phyloP scores from a whole-genome alignment of 164 flowering plant species.

The Buxus sempervirens region DNA sequence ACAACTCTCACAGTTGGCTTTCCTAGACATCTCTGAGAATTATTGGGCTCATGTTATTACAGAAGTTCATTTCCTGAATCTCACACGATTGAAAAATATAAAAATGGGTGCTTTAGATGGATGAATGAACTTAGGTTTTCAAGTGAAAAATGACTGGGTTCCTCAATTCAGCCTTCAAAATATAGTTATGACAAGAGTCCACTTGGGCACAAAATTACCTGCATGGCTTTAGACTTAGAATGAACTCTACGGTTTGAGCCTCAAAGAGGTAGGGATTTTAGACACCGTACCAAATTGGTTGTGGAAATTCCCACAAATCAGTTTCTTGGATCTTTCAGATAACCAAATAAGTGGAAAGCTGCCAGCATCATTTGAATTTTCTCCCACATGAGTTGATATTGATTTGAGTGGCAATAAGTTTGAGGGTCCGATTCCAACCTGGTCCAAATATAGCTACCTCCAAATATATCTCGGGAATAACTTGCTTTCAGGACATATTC shows the following conservation, averaged over 20 bases:
- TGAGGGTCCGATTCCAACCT: no score
- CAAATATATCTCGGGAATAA: neutral
- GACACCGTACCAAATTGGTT: slow-evolving; percentile 23
- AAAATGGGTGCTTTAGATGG: neutral
- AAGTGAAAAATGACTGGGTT: neutral
- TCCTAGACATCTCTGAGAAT: neutral
- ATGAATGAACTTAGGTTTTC: no score
- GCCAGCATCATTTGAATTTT: slow-evolving; percentile 1
- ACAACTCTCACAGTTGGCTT: neutral
- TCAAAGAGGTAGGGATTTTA: slow-evolving; percentile 17
- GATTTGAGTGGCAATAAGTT: neutral
- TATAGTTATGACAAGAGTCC: neutral
- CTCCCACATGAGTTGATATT: neutral
- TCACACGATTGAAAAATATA: neutral
- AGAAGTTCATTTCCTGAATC: neutral
- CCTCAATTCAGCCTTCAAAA: neutral
- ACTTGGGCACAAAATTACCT: neutral
- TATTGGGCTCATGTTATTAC: neutral
- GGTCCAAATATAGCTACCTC: no score
- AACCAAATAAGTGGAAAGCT: slow-evolving; percentile 21
- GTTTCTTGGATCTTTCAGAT: slow-evolving; percentile 12
- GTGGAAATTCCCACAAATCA: slow-evolving; percentile 3
- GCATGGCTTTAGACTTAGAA: slow-evolving; percentile 10
- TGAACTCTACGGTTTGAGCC: neutral
- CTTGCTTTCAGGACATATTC: slow-evolving; percentile 19